phyloP scores from a whole-genome alignment of 495 filamentous ascomycete genomes.

The Ramalina intermedia region DNA sequence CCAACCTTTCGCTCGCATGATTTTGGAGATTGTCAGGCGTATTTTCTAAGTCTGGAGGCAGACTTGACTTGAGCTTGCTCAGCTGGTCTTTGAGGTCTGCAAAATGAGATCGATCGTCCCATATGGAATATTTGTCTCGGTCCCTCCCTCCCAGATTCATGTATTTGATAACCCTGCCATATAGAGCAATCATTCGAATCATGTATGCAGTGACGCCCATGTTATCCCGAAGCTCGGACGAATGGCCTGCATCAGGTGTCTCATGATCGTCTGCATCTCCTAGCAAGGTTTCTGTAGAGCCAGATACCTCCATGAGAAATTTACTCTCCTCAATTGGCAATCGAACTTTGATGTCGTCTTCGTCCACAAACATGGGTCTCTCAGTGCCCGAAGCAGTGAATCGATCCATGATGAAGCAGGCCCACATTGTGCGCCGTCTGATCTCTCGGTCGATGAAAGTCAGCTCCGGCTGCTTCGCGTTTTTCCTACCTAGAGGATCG shows the following conservation, averaged over 20 bases:
- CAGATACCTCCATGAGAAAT: conserved; percentile 82
- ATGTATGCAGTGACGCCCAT: conserved; percentile 94
- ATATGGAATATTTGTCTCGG: conserved; percentile 58
- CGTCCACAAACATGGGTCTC: conserved; percentile 79
- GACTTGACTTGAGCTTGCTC: conserved; percentile 49
- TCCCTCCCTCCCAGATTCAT: conserved; percentile 85
- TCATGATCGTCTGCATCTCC: conserved; percentile 56
- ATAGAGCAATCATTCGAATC: conserved; percentile 71
- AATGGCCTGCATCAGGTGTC: conserved; percentile 43
- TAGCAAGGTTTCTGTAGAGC: conserved; percentile 70
- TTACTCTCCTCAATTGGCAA: conserved; percentile 81
- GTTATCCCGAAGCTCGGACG: conserved; percentile 60
- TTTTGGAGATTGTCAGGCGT: conserved; percentile 69
- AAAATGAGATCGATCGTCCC: conserved; percentile 69
- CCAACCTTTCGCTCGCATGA: conserved; percentile 69
- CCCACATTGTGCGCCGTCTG: conserved; percentile 89
- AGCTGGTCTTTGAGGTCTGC: conserved; percentile 53
- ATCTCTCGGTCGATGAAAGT: conserved; percentile 91
- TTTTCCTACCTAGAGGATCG: conserved; percentile 53
- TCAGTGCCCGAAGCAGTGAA: conserved; percentile 95
- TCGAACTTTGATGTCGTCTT: conserved; percentile 77
- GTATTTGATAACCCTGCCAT: conserved; percentile 82
- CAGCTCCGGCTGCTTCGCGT: conserved; percentile 49
- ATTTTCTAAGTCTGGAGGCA: conserved; percentile 60
- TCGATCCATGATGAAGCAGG: conserved; percentile 91